These are phyloP conservation scores for maize (Zea mays) DNA, from an alignment of 176 grass and related monocot species.

Conservation along the genomic window DNA sequence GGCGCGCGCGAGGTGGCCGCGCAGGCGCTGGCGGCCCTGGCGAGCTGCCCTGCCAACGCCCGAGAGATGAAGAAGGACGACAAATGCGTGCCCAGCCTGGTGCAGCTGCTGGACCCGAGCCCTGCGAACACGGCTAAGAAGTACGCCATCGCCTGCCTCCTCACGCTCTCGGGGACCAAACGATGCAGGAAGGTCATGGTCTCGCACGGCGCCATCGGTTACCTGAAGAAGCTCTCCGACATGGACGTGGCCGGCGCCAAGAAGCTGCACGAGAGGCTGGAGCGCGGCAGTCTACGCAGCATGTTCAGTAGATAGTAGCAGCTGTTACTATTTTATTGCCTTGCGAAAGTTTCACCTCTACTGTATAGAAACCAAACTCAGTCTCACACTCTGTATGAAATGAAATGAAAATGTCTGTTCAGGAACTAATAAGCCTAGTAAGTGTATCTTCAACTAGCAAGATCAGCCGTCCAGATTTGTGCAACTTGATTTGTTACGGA, in stretches of 20 bases:
- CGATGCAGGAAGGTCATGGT: slow-evolving; percentile 87
- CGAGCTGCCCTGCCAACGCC: slow-evolving; percentile 48
- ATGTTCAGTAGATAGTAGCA: slow-evolving; percentile 67
- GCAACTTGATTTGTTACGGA: background rate
- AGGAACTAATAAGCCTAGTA: background rate
- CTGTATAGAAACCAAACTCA: background rate
- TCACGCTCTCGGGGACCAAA: slow-evolving; percentile 54
- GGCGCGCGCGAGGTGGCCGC: slow-evolving; percentile 64
- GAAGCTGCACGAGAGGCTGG: slow-evolving; percentile 75
- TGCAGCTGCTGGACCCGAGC: slow-evolving; percentile 85
- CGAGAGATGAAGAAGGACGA: slow-evolving; percentile 66
- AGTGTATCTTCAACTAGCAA: background rate
- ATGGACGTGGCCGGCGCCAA: slow-evolving; percentile 67
- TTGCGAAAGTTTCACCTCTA: background rate
- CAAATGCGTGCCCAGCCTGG: slow-evolving; percentile 72
- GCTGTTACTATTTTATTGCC: background rate
- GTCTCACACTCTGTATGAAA: background rate
- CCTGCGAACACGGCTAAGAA: slow-evolving; percentile 80
- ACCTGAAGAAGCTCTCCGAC: slow-evolving; percentile 94
- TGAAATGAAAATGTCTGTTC: background rate
- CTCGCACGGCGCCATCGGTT: slow-evolving; percentile 86
- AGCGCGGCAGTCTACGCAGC: slow-evolving; percentile 59
- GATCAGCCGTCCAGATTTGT: background rate
- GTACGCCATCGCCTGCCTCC: slow-evolving; percentile 73
- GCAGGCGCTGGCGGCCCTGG: slow-evolving; percentile 77